Evolutionary conservation across 768 basidiomycete species (phyloP), one percentile per base, ranked within the genome.

Genomic region (Tylopilus plumbeoviolaceoides): DNA sequence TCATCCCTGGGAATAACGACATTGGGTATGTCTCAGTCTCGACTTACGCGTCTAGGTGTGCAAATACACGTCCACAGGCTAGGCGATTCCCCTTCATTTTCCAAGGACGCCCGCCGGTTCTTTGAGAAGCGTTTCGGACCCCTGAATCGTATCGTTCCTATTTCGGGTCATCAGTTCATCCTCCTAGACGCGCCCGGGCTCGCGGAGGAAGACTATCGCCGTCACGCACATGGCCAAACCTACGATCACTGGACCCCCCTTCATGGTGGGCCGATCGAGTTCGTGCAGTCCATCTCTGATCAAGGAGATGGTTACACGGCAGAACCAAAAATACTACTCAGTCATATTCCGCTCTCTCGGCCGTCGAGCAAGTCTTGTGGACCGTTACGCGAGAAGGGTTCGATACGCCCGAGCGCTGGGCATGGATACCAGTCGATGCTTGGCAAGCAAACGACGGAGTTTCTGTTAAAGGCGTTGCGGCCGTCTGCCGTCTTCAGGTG

Each of bases 271-370:
- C 64, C 84, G 8, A 72, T 88, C 17, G 77, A 82, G 17, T 87
- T 87, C 60, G 74, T 89, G 5, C 76, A 75, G 47, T 73, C 73
- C 25, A 65, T 65, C 25, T 59, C 62, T 40, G 44, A 51, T 76
- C 79, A 70, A 66, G 73, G 48, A 20, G 55, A 50, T 12, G 57
- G 21, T 7, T 43, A 58, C 5, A 14, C 18, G 5, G 17, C 15
- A 20, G 63, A 67, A 42, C 60, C 36, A 65, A 77, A 21, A 17
- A 80, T 95, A 46, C 70, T 98, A 23, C 76, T 98, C 51, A 86
- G 80, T 48, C 94, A 98, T 66, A 92, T 97, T 43, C 94, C 94
- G 5, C 75, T 97, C 15, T 81, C 82, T 7, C 78, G 94, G 33
- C 79, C 86, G 1, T 88, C 89, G 51, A 78, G 78, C 5, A 85